Evolutionary conservation across 768 basidiomycete genomes (phyloP).

Genomic region (Boletus eberwhitei): DNA sequence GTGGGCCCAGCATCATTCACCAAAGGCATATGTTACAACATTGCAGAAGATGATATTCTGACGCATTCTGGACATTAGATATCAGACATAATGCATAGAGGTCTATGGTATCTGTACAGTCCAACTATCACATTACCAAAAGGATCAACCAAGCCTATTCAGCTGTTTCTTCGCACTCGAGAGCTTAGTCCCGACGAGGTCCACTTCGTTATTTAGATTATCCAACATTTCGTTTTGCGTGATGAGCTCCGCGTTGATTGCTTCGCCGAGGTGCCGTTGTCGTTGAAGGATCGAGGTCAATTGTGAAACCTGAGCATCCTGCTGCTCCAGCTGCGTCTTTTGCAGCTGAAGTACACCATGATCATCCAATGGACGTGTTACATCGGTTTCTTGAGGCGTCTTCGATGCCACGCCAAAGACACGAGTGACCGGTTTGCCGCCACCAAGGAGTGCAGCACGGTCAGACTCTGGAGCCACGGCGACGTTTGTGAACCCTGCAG

Average conservation of each 20-base stretch:
- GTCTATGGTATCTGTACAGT: conserved; percentile 24
- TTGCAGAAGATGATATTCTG: conserved; percentile 16
- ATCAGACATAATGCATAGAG: neutral
- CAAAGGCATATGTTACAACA: conserved; percentile 31
- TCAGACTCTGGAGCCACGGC: conserved; percentile 48
- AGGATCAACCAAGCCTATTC: conserved; percentile 62
- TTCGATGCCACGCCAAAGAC: conserved; percentile 69
- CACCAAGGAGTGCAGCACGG: conserved; percentile 62
- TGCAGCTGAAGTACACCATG: conserved; percentile 78
- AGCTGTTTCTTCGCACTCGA: conserved; percentile 77
- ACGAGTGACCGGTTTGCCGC: conserved; percentile 53
- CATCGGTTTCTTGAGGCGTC: conserved; percentile 73
- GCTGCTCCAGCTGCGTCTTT: conserved; percentile 73
- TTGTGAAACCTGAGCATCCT: conserved; percentile 78
- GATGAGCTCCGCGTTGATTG: conserved; percentile 78
- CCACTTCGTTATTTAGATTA: conserved; percentile 71
- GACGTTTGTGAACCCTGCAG: conserved; percentile 28
- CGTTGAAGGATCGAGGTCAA: conserved; percentile 79
- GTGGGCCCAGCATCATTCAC: conserved; percentile 13
- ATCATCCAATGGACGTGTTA: conserved; percentile 86
- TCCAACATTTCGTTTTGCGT: conserved; percentile 87
- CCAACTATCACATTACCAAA: conserved; percentile 3
- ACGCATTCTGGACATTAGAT: conserved; percentile 10
- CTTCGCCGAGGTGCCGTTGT: conserved; percentile 82
- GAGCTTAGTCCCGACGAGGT: conserved; percentile 74